Base-by-base conservation (phyloP, 2,329 filamentous ascomycete species). In the Xylaria sp. region DNA sequence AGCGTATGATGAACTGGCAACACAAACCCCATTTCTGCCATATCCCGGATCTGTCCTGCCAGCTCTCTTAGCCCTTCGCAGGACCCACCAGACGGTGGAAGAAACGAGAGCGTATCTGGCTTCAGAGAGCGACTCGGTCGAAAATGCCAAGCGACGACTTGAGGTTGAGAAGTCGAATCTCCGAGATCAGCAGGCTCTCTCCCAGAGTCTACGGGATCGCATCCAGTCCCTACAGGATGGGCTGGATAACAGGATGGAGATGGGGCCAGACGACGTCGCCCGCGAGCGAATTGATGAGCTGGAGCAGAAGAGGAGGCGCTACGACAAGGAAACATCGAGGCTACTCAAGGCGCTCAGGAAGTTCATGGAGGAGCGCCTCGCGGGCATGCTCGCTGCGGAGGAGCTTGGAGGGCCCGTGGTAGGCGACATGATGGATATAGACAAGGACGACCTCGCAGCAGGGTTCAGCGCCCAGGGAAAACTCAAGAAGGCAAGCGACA, bases 391-490 rank as follows among this genome's bases (percentile, higher is more conserved):
- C 40, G 91, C 90, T 6, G 89, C 90, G 1, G 91, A 95, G 73
- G 89, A 92, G 66, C 78, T 92, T 1, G 91, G 91, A 7, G 91
- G 91, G 0, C 91, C 91, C 0, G 87, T 92, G 9, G 90, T 92
- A 1, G 90, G 91, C 2, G 88, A 91, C 61, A 77, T 87, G 63
- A 78, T 88, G 66, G 84, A 89, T 69, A 66, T 89, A 19, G 73
- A 86, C 76, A 63, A 81, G 7, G 81, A 88, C 41, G 82, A 81
- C 59, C 72, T 87, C 5, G 79, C 77, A 4, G 80, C 78, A 7
- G 84, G 83, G 1, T 87, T 87, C 68, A 86, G 77, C 60, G 71
- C 81, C 0, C 80, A 84, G 54, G 84, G 84, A 11, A 84, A 81
- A 57, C 73, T 74, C 18, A 84, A 80, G 62, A 82, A 78, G 62